These are phyloP conservation scores for Zoysia japonica DNA, from an alignment of 176 grass and related monocot species.

Conservation along the genomic window DNA sequence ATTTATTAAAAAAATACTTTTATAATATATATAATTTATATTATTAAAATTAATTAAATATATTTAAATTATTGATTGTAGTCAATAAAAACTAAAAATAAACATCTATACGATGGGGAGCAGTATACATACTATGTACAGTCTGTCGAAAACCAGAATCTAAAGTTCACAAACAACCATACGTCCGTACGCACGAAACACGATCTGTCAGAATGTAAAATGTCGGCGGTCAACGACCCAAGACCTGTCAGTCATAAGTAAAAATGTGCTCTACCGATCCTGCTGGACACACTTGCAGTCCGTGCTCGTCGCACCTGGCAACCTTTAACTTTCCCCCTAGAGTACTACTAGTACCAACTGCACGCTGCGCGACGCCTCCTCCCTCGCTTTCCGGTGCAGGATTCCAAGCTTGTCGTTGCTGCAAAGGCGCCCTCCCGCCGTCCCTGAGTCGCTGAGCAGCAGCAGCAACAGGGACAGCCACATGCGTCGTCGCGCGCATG, in stretches of 20 bases:
- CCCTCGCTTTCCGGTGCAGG: not conserved
- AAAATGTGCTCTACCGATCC: not conserved
- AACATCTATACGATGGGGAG: too few species aligned
- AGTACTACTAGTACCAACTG: not conserved
- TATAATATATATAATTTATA: too few species aligned
- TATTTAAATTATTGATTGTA: too few species aligned
- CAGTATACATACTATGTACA: too few species aligned
- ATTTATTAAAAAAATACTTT: too few species aligned
- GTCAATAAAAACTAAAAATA: too few species aligned
- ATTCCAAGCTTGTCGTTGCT: conserved; percentile 45
- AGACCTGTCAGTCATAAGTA: conserved; percentile 21
- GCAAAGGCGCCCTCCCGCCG: not conserved
- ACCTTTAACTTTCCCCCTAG: conserved; percentile 31
- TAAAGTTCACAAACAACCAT: not conserved
- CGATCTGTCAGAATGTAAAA: conserved; percentile 16
- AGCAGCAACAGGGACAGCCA: conserved; percentile 14
- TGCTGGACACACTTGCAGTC: conserved; percentile 7
- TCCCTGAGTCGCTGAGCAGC: not conserved
- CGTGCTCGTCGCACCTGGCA: not conserved
- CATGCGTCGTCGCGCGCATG: not conserved
- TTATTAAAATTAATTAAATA: too few species aligned
- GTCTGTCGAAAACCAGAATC: too few species aligned
- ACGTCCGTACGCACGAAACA: conserved; percentile 6
- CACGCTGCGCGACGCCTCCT: not conserved
- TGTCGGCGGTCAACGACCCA: conserved; percentile 58